phyloP scores from a whole-genome alignment of 2,329 filamentous ascomycete species.

The Davidsoniella virescens region DNA sequence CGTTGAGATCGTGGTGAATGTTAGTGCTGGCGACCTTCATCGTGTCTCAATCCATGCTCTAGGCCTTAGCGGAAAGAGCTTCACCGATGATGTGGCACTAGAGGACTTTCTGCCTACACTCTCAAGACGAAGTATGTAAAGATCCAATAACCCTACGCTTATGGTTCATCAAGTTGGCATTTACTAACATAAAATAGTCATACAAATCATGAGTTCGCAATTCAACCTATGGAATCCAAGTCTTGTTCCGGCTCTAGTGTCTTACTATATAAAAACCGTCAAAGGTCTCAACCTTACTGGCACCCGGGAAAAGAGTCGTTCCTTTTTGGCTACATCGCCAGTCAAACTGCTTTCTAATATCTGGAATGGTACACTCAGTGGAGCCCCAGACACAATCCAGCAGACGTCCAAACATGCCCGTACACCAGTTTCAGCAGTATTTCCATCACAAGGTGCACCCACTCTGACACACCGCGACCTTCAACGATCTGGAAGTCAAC shows the following conservation, averaged over 20 bases:
- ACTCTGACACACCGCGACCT: constrained; percentile 23
- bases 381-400: constrained; percentile 21
- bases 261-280: constrained; percentile 63
- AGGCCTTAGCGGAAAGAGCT: constrained; percentile 54
- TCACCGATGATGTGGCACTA: constrained; percentile 54
- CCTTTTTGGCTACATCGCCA: constrained; percentile 66
- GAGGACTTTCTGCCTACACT: constrained; percentile 62
- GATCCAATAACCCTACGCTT: background rate
- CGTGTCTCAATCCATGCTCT: constrained; percentile 34
- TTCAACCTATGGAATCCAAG: constrained; percentile 49
- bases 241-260: constrained; percentile 52
- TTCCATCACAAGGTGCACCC: constrained; percentile 18
- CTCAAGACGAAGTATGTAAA: constrained; percentile 49
- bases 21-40: constrained; percentile 35
- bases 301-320: constrained; percentile 47
- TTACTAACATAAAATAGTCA: constrained; percentile 31
- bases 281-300: constrained; percentile 49
- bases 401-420: constrained; percentile 24
- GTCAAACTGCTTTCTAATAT: constrained; percentile 81
- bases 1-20: constrained; percentile 53
- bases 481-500: constrained; percentile 29
- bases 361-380: constrained; percentile 35
- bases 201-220: constrained; percentile 54
- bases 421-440: constrained; percentile 23
- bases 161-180: background rate